Conservation (phyloP, 2,329 filamentous ascomycete genomes). For the Fusarium beomiforme region DNA sequence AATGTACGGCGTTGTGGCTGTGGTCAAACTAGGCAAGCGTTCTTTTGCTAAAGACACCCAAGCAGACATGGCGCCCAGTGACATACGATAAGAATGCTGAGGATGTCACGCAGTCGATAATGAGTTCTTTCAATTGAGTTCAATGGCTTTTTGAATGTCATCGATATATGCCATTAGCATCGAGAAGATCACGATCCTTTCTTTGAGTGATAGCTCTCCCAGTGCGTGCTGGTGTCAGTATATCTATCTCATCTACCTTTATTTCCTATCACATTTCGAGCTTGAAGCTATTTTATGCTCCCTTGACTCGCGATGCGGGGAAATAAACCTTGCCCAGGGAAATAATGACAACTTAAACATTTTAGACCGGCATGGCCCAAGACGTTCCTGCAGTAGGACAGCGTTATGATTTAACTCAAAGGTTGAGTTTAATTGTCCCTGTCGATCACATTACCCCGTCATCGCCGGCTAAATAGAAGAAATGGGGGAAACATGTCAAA, state of each 20-base stretch:
- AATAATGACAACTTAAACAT: neutral
- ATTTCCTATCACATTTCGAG: neutral
- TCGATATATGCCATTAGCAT: neutral
- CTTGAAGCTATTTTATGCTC: neutral
- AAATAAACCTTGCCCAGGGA: slow-evolving; percentile 3
- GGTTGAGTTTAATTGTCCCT: slow-evolving; percentile 20
- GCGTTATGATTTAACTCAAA: slow-evolving; percentile 33
- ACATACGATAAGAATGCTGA: neutral
- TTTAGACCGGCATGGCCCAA: neutral
- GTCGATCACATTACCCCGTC: neutral
- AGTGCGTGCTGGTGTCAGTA: neutral
- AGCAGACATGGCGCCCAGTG: neutral
- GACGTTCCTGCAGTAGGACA: slow-evolving; percentile 28
- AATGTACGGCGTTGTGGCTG: neutral
- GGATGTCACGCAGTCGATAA: neutral
- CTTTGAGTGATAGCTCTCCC: neutral
- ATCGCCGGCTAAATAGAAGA: neutral
- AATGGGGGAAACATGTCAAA: neutral
- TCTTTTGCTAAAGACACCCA: neutral
- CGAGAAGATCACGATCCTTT: neutral
- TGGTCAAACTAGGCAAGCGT: neutral
- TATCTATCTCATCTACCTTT: neutral
- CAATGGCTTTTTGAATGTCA: neutral
- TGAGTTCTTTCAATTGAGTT: neutral
- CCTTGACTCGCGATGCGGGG: neutral